A percentile compares a stretch with the other conserved stretches of the same genome.
These are phyloP conservation scores for Crucibulum laeve DNA, from an alignment of 768 basidiomycete species.

Conservation along the genomic window DNA sequence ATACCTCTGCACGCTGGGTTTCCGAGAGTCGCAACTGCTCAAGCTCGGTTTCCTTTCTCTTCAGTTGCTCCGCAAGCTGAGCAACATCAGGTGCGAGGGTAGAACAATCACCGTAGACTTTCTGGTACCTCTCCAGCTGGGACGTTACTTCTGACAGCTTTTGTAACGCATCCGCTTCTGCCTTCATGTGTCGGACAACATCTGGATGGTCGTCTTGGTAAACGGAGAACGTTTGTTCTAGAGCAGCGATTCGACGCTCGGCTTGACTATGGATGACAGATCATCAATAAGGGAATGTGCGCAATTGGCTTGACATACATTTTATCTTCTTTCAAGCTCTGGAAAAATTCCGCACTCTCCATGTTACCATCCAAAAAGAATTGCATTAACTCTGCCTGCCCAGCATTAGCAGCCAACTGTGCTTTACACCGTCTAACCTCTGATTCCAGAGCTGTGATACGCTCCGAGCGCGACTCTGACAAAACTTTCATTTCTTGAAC, in stretches of 20 bases:
- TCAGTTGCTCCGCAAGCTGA: slow-evolving; percentile 49
- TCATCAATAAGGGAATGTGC: slow-evolving; percentile 5
- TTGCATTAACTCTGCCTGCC: slow-evolving; percentile 65
- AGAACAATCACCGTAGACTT: slow-evolving; percentile 56
- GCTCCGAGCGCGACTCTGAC: slow-evolving; percentile 66
- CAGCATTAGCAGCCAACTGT: slow-evolving; percentile 68
- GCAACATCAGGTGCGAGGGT: slow-evolving; percentile 45
- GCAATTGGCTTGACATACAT: slow-evolving; percentile 34
- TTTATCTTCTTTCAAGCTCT: slow-evolving; percentile 49
- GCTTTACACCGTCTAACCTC: slow-evolving; percentile 73
- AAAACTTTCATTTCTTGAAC: slow-evolving; percentile 63
- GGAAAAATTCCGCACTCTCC: slow-evolving; percentile 47
- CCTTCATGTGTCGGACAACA: slow-evolving; percentile 39
- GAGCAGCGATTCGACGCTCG: slow-evolving; percentile 41
- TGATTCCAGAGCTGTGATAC: slow-evolving; percentile 64
- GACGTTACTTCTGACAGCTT: slow-evolving; percentile 39
- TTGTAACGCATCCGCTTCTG: slow-evolving; percentile 47
- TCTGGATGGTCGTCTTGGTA: slow-evolving; percentile 52
- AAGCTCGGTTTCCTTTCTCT: slow-evolving; percentile 66
- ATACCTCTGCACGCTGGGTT: slow-evolving; percentile 60
- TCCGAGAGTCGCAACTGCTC: slow-evolving; percentile 57
- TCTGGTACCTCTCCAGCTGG: slow-evolving; percentile 58
- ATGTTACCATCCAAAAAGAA: slow-evolving; percentile 61
- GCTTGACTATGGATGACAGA: slow-evolving; percentile 38
- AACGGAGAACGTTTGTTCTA: slow-evolving; percentile 48